Evolutionary conservation across 306 rosid genomes (phyloP), one percentile per base, ranked within the genome.

Genomic region (Neltuma alba): DNA sequence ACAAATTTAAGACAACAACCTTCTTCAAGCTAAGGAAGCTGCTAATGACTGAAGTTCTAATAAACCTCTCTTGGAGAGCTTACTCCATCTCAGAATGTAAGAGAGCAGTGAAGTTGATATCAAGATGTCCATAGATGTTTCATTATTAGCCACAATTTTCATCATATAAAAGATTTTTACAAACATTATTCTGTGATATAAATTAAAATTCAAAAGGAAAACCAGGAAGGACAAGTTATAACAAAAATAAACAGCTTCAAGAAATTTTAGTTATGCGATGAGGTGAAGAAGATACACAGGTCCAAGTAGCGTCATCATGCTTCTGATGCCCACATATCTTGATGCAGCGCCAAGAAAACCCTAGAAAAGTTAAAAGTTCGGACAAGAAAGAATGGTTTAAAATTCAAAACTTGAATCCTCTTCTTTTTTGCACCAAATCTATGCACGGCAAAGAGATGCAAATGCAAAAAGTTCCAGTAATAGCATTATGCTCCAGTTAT

Each of bases 261-360:
- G 42, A 72, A 65, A 58, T 76, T 33, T 25, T 60, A 85, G 68
- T 33, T 52, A 45, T 81, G 80, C 79, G 76, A 60, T 11, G 23
- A 66, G 82, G 80, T 70, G 80, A 74, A 82, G 86, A 75, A 79
- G 80, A 72, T 92, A 91, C 99, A 94, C 77, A 70, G 97, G 99
- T 76, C 99, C 99, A 82, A 94, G 93, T 71, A 94, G 82, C 77
- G 97, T 42, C 92, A 85, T 77, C 85, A 89, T 62, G 91, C 97
- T 94, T 91, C 97, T 92, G 48, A 94, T 84, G 78, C 99, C 97
- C 50, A 89, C 76, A 85, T 92, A 94, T 88, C 99, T 91, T 76
- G 97, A 86, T 70, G 99, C 92, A 76, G 99, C 97, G 80, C 97
- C 97, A 5, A 85, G 85, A 78, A 94, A 83, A 82, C 97, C 99